A percentile compares a stretch with the other conserved stretches of the same genome.
These are phyloP conservation scores for Nannizzia gypsea DNA, from an alignment of 2,329 filamentous ascomycete species.

Conservation along the genomic window DNA sequence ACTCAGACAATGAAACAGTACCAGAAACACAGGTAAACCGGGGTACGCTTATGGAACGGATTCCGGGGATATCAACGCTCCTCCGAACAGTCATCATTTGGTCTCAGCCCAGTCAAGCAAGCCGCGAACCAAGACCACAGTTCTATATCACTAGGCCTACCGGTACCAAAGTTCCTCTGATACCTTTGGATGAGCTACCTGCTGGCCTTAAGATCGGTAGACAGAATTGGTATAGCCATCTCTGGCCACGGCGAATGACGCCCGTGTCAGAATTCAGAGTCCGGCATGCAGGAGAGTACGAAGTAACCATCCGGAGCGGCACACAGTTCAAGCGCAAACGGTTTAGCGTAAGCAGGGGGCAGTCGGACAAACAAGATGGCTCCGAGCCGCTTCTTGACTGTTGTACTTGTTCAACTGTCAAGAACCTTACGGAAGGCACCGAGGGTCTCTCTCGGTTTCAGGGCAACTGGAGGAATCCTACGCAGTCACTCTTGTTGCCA, in stretches of 20 bases:
- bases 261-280: conserved; percentile 10
- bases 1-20: no score
- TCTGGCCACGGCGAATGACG: conserved; percentile 17
- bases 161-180: conserved; percentile 27
- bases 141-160: conserved; percentile 32
- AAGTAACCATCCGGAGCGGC: neutral
- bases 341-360: neutral
- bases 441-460: neutral
- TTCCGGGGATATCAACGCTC: neutral
- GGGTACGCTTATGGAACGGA: neutral
- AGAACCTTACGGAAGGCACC: neutral
- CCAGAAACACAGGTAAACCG: neutral
- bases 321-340: neutral
- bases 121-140: conserved; percentile 19
- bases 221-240: conserved; percentile 15
- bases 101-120: neutral
- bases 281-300: conserved; percentile 3
- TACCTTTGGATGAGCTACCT: conserved; percentile 35
- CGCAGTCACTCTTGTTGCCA: neutral
- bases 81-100: neutral
- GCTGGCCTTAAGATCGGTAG: conserved; percentile 23
- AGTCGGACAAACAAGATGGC: neutral
- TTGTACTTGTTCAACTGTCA: neutral
- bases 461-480: neutral
- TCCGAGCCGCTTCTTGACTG: neutral